phyloP scores from a whole-genome alignment of 2,329 filamentous ascomycete species.

The Xylaria sp. region DNA sequence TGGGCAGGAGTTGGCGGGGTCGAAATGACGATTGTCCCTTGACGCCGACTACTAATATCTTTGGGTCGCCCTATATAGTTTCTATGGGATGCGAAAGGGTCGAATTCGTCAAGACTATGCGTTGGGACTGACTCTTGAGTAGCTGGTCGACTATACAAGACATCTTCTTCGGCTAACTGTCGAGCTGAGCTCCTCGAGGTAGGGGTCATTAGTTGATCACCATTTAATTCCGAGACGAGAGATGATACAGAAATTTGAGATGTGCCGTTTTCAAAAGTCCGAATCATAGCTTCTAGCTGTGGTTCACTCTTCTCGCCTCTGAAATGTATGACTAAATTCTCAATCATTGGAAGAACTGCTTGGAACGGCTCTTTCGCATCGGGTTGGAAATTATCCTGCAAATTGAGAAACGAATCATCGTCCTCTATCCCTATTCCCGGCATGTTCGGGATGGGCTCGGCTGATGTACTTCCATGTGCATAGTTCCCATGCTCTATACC shows the following conservation, averaged over 20 bases:
- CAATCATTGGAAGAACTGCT: slow-evolving; percentile 62
- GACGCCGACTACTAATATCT: slow-evolving; percentile 17
- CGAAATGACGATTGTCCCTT: slow-evolving; percentile 35
- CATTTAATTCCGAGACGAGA: slow-evolving; percentile 33
- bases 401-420: slow-evolving; percentile 22
- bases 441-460: slow-evolving; percentile 51
- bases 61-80: slow-evolving; percentile 34
- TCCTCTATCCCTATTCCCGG: slow-evolving; percentile 53
- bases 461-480: slow-evolving; percentile 38
- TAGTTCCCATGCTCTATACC: slow-evolving; percentile 42
- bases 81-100: slow-evolving; percentile 55
- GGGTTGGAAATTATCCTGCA: slow-evolving; percentile 33
- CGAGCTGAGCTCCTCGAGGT: slow-evolving; percentile 15
- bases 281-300: slow-evolving; percentile 59
- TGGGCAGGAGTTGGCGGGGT: slow-evolving; percentile 56
- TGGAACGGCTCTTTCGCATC: slow-evolving; percentile 47
- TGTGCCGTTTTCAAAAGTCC: slow-evolving; percentile 56
- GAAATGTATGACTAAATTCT: slow-evolving; percentile 68
- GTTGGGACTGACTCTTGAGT: slow-evolving; percentile 32
- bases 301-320: slow-evolving; percentile 55
- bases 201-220: slow-evolving; percentile 14
- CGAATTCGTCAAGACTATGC: slow-evolving; percentile 55
- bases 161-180: slow-evolving; percentile 25
- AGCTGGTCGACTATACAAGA: slow-evolving; percentile 17
- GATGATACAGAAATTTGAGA: slow-evolving; percentile 47